Base-by-base conservation (phyloP, 1,284 basidiomycete species). In the Trametes sp. region DNA sequence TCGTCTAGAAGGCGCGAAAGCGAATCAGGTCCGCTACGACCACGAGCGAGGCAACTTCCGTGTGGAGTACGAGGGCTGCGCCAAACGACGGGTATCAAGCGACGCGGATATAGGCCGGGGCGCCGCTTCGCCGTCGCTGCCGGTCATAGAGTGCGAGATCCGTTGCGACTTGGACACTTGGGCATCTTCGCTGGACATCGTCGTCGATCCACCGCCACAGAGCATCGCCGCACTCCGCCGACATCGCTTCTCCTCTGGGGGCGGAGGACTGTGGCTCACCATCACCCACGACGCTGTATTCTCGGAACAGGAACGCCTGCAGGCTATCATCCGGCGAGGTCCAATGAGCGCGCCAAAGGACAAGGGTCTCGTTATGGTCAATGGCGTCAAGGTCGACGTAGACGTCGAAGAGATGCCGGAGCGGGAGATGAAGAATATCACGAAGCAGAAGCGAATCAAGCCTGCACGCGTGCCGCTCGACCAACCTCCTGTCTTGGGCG, bases 251-350 rank as follows among this genome's bases (percentile, higher is more conserved):
- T 95, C 95, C 0, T 82, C 86, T 11, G 90, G 91, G 44, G 97
- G 96, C 3, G 96, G 98, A 9, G 97, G 97, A 0, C 79, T 98
- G n/a, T 99, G 98, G 98, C 79, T 99, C 24, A 97, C 95, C 0
- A 84, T 99, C 69, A 93, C 91, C 28, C 97, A 99, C 70, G 93
- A 96, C 64, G 86, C 89, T 2, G 80, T 89, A 19, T 85, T 89
- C 59, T 85, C 94, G 2, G 88, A 88, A 26, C 87, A 93, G 38
- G 94, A 95, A 55, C 85, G 89, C 50, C 81, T 96, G 6, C 79
- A 88, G 46, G 85, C 86, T 1, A 87, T 93, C 61, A 89, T 98
- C 8, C 84, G 93, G 14, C 84, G 90, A n/a, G 93, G 92, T 11
- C 87, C 81, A 2, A 76, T 77, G 63, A 75, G 74, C 50, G 76